Evolutionary conservation across 352 stramenopile genomes (phyloP).

Genomic region (Globisporangium yorkense): DNA sequence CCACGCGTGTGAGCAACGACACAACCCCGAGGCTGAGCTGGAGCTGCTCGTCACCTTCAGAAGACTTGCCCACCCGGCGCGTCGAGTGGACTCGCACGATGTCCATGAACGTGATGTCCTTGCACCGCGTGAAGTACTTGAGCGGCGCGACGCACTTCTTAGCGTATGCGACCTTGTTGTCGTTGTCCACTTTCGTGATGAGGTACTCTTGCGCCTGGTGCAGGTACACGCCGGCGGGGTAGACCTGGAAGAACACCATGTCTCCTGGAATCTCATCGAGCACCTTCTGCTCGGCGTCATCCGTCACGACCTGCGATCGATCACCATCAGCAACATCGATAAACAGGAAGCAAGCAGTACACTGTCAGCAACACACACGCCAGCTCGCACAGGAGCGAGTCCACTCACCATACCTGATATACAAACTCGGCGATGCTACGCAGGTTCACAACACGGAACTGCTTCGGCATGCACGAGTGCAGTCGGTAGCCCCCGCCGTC

Average conservation of each 20-base stretch:
- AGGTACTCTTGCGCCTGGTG: slow-evolving; percentile 90
- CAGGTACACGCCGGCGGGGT: slow-evolving; percentile 89
- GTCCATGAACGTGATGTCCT: slow-evolving; percentile 87
- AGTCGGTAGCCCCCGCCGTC: slow-evolving; percentile 41
- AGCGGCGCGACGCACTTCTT: slow-evolving; percentile 53
- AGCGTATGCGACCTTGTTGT: slow-evolving; percentile 59
- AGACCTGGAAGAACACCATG: slow-evolving; percentile 89
- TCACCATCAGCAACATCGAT: neutral
- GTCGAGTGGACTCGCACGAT: slow-evolving; percentile 60
- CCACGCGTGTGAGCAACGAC: slow-evolving; percentile 73
- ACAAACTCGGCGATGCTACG: slow-evolving; percentile 61
- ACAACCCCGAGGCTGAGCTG: slow-evolving; percentile 64
- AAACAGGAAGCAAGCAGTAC: neutral
- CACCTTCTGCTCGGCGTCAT: slow-evolving; percentile 37
- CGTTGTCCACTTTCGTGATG: slow-evolving; percentile 80
- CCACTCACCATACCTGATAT: slow-evolving; percentile 29
- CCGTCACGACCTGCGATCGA: slow-evolving; percentile 37
- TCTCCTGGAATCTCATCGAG: slow-evolving; percentile 87
- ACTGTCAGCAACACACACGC: neutral
- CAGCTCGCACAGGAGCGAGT: neutral
- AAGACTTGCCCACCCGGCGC: neutral
- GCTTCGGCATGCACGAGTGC: slow-evolving; percentile 60
- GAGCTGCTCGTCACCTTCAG: slow-evolving; percentile 9
- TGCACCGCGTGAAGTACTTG: slow-evolving; percentile 84
- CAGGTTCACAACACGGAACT: slow-evolving; percentile 49